These are phyloP conservation scores for Penicillium tannophilum DNA, from an alignment of 495 filamentous ascomycete species.

Conservation along the genomic window DNA sequence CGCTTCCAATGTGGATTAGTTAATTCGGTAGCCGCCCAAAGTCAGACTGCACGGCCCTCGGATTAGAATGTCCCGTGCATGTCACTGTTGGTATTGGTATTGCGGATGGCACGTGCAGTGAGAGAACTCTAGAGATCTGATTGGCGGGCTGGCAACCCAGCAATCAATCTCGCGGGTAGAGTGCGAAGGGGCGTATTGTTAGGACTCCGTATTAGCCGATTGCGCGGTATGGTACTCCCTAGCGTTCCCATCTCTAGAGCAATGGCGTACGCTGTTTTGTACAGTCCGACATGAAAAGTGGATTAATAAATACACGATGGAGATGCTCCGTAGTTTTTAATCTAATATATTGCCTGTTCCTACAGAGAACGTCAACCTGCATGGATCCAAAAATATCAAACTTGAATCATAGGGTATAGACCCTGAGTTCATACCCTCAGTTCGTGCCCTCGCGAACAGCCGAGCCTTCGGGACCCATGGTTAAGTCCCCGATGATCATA, in stretches of 20 bases:
- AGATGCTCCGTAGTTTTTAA: not conserved
- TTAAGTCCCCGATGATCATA: constrained; percentile 3
- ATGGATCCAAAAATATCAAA: not conserved
- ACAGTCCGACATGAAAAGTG: not conserved
- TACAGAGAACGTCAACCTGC: not conserved
- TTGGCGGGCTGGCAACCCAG: constrained; percentile 32
- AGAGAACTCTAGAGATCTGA: constrained; percentile 2
- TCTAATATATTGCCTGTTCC: not conserved
- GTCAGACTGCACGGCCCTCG: not conserved
- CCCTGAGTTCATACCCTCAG: not conserved
- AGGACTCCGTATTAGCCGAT: constrained; percentile 8
- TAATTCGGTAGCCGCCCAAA: not conserved
- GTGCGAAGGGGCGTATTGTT: constrained; percentile 9
- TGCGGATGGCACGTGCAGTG: not conserved
- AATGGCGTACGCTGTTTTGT: not conserved
- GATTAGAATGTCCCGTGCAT: constrained; percentile 4
- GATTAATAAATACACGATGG: not conserved
- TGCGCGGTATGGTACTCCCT: not conserved
- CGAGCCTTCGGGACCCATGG: not conserved
- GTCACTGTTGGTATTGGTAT: constrained; percentile 1
- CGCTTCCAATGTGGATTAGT: no score
- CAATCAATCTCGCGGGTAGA: constrained; percentile 16
- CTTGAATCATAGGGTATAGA: not conserved
- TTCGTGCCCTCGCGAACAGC: constrained; percentile 1
- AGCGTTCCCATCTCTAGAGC: not conserved